Evolutionary conservation across 106 monocot genomes (phyloP).

Genomic region (Amphibolis antarctica): DNA sequence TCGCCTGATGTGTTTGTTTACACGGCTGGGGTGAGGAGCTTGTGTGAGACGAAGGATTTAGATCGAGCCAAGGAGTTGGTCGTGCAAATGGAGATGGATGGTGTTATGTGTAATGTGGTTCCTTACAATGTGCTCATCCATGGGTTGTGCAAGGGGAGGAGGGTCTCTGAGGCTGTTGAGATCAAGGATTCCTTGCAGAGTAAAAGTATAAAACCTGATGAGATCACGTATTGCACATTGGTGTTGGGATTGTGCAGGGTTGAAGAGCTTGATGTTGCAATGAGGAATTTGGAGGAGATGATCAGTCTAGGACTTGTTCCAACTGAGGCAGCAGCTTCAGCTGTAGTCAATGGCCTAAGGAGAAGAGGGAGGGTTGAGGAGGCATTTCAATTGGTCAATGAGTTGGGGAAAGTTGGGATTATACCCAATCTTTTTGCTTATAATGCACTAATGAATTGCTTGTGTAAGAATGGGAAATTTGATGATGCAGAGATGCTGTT

Average conservation of each 20-base stretch:
- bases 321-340: conserved; percentile 45
- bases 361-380: conserved; percentile 44
- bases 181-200: conserved; percentile 39
- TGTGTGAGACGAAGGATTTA: conserved; percentile 64
- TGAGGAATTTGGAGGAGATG: conserved; percentile 51
- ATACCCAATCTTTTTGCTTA: conserved; percentile 76
- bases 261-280: conserved; percentile 33
- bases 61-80: conserved; percentile 34
- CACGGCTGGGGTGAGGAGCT: conserved; percentile 42
- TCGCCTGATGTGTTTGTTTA: conserved; percentile 44
- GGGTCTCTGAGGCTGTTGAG: conserved; percentile 41
- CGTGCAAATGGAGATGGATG: conserved; percentile 35
- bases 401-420: conserved; percentile 42
- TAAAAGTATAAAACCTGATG: conserved; percentile 47
- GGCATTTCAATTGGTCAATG: conserved; percentile 56
- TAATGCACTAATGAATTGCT: conserved; percentile 74
- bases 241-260: conserved; percentile 52
- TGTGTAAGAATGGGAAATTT: conserved; percentile 62
- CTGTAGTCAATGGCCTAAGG: conserved; percentile 60
- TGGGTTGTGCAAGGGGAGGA: conserved; percentile 61
- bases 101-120: conserved; percentile 24
- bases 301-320: conserved; percentile 41
- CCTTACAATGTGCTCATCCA: conserved; percentile 74
- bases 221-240: conserved; percentile 70
- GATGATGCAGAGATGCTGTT: conserved; percentile 65